Conservation (phyloP, 495 filamentous ascomycete genomes). For the Opeltia flavorubescens region DNA sequence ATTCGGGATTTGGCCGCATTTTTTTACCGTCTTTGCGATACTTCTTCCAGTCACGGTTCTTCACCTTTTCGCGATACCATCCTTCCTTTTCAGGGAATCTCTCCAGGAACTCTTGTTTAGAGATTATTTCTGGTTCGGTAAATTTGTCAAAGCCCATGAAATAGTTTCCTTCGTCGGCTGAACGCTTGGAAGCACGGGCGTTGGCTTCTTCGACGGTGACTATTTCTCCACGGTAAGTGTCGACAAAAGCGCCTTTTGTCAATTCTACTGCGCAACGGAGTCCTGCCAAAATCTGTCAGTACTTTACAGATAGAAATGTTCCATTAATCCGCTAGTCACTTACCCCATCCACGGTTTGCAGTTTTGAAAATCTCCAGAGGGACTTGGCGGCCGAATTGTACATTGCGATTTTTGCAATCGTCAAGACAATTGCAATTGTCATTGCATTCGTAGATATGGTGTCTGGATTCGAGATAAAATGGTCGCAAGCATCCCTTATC, state of each 20-base stretch:
- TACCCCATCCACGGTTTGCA: slow-evolving; percentile 64
- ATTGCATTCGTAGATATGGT: slow-evolving; percentile 72
- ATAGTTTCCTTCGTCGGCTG: slow-evolving; percentile 49
- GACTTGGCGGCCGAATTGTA: slow-evolving; percentile 62
- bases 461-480: slow-evolving; percentile 6
- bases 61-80: neutral
- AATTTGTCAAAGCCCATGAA: slow-evolving; percentile 81
- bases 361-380: slow-evolving; percentile 76
- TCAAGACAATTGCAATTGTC: slow-evolving; percentile 48
- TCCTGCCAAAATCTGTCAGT: slow-evolving; percentile 28
- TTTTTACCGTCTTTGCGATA: slow-evolving; percentile 8
- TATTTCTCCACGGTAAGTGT: slow-evolving; percentile 78
- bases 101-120: neutral
- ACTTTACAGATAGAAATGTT: neutral
- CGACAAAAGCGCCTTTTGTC: slow-evolving; percentile 69
- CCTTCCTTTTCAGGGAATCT: neutral
- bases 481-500: slow-evolving; percentile 7
- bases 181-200: slow-evolving; percentile 29
- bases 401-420: slow-evolving; percentile 65
- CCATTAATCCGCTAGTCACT: slow-evolving; percentile 7
- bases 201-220: slow-evolving; percentile 59
- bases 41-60: slow-evolving; percentile 6
- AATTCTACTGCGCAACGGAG: slow-evolving; percentile 56
- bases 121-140: slow-evolving; percentile 23
- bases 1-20: neutral